phyloP scores from a whole-genome alignment of 2,329 filamentous ascomycete species.

The Cordyceps javanica region DNA sequence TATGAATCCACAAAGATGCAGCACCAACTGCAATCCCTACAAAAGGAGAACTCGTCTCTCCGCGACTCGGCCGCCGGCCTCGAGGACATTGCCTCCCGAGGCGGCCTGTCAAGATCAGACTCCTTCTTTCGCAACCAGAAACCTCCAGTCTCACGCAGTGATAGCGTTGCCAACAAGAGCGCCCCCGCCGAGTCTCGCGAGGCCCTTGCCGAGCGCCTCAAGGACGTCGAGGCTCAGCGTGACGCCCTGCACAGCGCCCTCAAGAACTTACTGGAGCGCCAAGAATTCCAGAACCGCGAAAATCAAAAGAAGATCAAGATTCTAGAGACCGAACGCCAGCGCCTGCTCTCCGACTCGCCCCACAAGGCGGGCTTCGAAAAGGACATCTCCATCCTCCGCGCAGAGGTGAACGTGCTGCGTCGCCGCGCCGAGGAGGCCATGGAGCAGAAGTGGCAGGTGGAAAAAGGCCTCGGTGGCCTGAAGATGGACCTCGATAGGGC shows the following conservation, averaged over 20 bases:
- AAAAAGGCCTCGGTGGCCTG: constrained; percentile 79
- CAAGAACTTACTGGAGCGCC: constrained; percentile 76
- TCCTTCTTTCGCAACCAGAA: constrained; percentile 47
- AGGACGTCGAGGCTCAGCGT: constrained; percentile 88
- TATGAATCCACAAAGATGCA: constrained; percentile 82
- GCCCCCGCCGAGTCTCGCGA: constrained; percentile 54
- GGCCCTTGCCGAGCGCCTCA: constrained; percentile 69
- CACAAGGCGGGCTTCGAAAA: constrained; percentile 74
- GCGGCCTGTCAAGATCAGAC: constrained; percentile 58
- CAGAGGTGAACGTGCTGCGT: constrained; percentile 78
- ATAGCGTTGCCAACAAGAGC: constrained; percentile 38
- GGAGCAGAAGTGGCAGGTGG: constrained; percentile 93
- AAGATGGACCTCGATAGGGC: constrained; percentile 97
- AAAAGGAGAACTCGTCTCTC: constrained; percentile 59
- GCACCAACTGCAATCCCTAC: constrained; percentile 71
- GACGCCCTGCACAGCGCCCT: constrained; percentile 87
- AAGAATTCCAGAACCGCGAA: constrained; percentile 77
- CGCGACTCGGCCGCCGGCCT: constrained; percentile 29
- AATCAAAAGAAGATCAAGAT: constrained; percentile 73
- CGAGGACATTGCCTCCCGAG: constrained; percentile 20
- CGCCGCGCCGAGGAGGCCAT: constrained; percentile 88
- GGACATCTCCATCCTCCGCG: constrained; percentile 72
- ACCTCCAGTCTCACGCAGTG: constrained; percentile 52
- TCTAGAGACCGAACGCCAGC: constrained; percentile 73
- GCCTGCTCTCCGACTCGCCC: constrained; percentile 61